Conservation (phyloP, 2,329 filamentous ascomycete genomes). For the Xylariaceae sp. region DNA sequence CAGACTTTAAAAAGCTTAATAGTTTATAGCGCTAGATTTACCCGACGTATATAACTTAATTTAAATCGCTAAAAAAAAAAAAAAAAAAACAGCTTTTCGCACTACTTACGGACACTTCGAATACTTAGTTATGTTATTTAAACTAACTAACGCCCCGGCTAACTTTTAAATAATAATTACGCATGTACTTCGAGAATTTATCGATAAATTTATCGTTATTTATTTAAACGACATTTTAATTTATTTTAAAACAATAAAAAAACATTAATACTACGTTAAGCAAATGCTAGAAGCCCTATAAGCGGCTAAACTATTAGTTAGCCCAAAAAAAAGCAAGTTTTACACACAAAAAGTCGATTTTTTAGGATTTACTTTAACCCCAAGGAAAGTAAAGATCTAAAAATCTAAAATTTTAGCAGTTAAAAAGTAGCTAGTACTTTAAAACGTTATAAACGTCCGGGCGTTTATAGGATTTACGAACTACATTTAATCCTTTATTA, state of each 20-base stretch:
- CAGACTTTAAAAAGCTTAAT: no score
- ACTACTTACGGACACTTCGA: no score
- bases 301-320: neutral
- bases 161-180: no score
- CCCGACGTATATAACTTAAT: no score
- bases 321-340: neutral
- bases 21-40: no score
- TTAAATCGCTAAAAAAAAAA: no score
- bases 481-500: neutral
- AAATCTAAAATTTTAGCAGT: neutral
- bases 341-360: neutral
- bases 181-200: no score
- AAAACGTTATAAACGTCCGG: neutral
- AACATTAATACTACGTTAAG: neutral
- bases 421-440: slow-evolving; percentile 1
- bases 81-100: no score
- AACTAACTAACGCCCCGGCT: no score
- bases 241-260: neutral
- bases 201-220: slow-evolving; percentile 1
- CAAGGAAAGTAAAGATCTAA: neutral
- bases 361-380: neutral
- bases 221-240: neutral
- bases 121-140: no score
- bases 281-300: neutral
- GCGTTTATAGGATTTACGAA: neutral